Base-by-base conservation (phyloP, 441 rosid species). In the Daphne laureola region DNA sequence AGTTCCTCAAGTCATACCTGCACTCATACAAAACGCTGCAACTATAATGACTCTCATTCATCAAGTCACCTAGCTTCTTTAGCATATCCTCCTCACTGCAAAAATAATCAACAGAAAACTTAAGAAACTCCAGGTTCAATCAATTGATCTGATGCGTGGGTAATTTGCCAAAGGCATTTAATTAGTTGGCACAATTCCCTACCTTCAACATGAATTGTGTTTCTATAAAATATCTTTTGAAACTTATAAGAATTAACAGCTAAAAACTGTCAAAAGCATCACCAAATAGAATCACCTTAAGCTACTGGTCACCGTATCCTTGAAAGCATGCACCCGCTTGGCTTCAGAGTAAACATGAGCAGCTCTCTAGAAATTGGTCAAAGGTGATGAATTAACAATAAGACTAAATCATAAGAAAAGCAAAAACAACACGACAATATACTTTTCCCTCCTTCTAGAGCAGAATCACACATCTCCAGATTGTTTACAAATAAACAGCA, bases 331-430 rank as follows among this genome's bases (percentile, higher is more conserved):
- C 36, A 89, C 98, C 35, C 96, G 70, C 66, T 64, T 76, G 46
- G 97, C 97, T 76, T 93, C 98, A 0, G 89, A 82, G 56, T 87
- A 93, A 23, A 89, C 97, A 51, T 89, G 97, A 61, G 84, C 76
- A 44, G 98, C 96, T 75, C 96, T 81, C 98, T 93, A 63, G 15
- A 67, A 66, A 43, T 51, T 17, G 38, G 36, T 49, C 26, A 43
- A 56, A 46, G 17, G 47, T 42, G 18, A 57, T 47, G 16, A 15
- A 35, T 18, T 2, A 49, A 23, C 16, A 46, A 40, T 31, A 36
- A 18, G 38, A 31, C 0, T 1, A 31, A 7, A 46, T 45, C 18
- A 26, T 21, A 57, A 23, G 26, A 42, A 41, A 26, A 35, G 5
- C 15, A 26, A 4, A 43, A 15, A 23, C 26, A 48, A 5, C 12